A percentile compares a stretch with the other conserved stretches of the same genome.
These are phyloP conservation scores for Carex myosuroides DNA, from an alignment of 176 grass and related monocot species.

Conservation along the genomic window DNA sequence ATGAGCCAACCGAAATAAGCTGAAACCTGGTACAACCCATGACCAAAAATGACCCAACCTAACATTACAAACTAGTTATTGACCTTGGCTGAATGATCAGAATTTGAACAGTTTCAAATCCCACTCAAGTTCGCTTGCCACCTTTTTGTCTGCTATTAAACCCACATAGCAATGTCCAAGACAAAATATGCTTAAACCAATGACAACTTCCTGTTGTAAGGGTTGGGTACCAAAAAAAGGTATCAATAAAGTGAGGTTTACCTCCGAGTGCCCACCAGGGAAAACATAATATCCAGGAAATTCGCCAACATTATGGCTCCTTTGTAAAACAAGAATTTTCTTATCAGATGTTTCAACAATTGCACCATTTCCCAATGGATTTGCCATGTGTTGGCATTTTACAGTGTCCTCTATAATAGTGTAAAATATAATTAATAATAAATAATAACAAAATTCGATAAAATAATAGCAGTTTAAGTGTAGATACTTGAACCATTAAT, in stretches of 20 bases:
- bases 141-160: neutral
- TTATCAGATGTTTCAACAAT: conserved; percentile 83
- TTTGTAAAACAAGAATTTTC: conserved; percentile 80
- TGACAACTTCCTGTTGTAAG: neutral
- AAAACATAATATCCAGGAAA: conserved; percentile 92
- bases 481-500: neutral
- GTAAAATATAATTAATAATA: conserved; percentile 6
- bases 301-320: conserved; percentile 82
- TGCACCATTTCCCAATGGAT: conserved; percentile 82
- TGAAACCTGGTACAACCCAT: neutral
- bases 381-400: conserved; percentile 67
- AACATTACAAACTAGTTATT: neutral
- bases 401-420: conserved; percentile 47
- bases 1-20: neutral
- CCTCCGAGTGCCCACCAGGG: conserved; percentile 92
- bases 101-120: neutral
- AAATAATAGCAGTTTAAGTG: neutral
- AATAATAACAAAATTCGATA: neutral
- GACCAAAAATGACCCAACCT: neutral
- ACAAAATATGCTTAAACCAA: neutral
- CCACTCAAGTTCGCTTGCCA: neutral
- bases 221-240: neutral
- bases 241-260: conserved; percentile 24
- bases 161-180: neutral
- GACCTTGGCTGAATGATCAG: neutral